Base-by-base conservation (phyloP, 768 basidiomycete genomes). In the Cantharellus cinnabarinus region DNA sequence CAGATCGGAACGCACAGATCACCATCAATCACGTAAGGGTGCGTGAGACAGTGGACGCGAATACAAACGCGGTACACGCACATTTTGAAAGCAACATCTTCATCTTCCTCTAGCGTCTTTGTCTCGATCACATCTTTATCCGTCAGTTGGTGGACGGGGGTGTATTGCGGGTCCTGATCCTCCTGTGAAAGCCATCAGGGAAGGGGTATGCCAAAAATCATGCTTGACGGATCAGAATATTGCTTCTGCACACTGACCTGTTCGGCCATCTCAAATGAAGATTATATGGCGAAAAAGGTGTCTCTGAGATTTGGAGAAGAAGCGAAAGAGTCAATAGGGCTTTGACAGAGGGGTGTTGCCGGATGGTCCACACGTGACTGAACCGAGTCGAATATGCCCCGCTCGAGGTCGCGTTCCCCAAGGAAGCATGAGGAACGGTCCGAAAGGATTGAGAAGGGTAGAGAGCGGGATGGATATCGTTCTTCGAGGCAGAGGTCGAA, bases 51-150 rank as follows among this genome's bases (percentile, higher is more conserved):
- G 10, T 10, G 10, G 14, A 10, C 10, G 52, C 52, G 10, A 54
- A 10, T 7, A 10, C 10, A 50, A 50, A 34, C 61, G 67, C 41
- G 62, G 66, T 61, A 56, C 48, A 76, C 87, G 67, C 66, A 93
- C 94, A 97, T 88, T 77, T 98, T 98, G 81, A 97, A 97, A 63
- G 86, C 73, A 38, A 83, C 79, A 38, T 86, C 79, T 71, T 99
- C 95, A 65, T 94, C 83, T 69, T 98, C 95, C 71, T 99, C 95
- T 68, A 77, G 74, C 4, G 94, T 98, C 80, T 93, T 93, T 59
- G 82, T 84, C 69, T 91, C 88, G 62, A 99, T 87, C 69, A 89
- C 82, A 71, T 99, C 86, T 69, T 89, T 82, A 71, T 99, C 86
- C 4, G 90, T 94, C 71, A 98, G 86, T 72, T 81, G 88, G 75